Evolutionary conservation across 176 grass and related monocot genomes (phyloP).

Genomic region (Echinochloa phyllopogon): DNA sequence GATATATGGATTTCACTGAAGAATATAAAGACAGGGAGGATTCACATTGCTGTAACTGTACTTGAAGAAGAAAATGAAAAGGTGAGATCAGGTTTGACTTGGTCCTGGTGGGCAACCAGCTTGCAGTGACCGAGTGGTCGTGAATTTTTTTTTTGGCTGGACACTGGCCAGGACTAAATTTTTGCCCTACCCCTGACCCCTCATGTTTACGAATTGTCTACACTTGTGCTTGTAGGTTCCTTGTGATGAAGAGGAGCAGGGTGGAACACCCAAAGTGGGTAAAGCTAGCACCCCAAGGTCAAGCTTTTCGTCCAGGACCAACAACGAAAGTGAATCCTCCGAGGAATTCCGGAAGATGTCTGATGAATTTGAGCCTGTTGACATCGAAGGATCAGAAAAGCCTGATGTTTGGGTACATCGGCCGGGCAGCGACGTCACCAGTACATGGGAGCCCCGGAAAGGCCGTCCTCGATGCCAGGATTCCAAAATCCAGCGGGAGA

Average conservation of each 20-base stretch:
- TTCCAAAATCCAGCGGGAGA: constrained; percentile 54
- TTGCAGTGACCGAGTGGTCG: not conserved
- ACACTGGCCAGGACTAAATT: not conserved
- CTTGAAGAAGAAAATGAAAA: constrained; percentile 74
- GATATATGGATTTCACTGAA: constrained; percentile 88
- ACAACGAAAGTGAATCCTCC: constrained; percentile 38
- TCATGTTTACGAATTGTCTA: not conserved
- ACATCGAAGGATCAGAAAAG: constrained; percentile 80
- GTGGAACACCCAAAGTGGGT: constrained; percentile 36
- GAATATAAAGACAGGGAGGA: constrained; percentile 87
- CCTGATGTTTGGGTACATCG: constrained; percentile 79
- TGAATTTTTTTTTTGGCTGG: not conserved
- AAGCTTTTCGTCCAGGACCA: constrained; percentile 44
- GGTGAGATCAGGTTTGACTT: constrained; percentile 45
- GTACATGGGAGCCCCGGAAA: constrained; percentile 78
- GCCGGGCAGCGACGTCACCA: constrained; percentile 61
- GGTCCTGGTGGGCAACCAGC: not conserved
- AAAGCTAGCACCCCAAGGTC: constrained; percentile 48
- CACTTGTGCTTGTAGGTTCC: constrained; percentile 41
- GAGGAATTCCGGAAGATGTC: constrained; percentile 56
- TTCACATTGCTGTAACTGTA: constrained; percentile 86
- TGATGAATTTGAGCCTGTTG: constrained; percentile 81
- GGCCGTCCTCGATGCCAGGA: constrained; percentile 61
- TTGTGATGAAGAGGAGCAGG: constrained; percentile 38
- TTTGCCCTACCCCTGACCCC: not conserved